A percentile compares a stretch with the other conserved stretches of the same genome.
Evolutionary conservation across 805 yeast genomes (phyloP).

Genomic region (Candida sonorensis): DNA sequence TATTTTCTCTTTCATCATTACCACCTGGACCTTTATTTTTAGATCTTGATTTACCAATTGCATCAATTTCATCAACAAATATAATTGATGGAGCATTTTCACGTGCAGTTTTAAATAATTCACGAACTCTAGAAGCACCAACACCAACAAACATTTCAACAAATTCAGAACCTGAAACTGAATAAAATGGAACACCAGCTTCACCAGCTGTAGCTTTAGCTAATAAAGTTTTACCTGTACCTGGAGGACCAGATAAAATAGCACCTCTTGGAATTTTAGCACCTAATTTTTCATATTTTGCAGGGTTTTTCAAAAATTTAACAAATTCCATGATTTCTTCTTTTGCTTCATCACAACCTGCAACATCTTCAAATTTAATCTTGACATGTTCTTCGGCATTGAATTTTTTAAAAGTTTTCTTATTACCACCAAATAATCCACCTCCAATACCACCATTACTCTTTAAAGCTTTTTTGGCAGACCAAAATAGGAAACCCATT

Average conservation of each 20-base stretch:
- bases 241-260: constrained; percentile 90
- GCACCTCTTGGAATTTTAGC: constrained; percentile 97
- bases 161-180: constrained; percentile 90
- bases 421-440: constrained; percentile 52
- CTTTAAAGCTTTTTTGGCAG: constrained; percentile 47
- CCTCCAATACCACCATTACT: constrained; percentile 54
- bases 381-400: constrained; percentile 80
- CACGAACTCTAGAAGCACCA: constrained; percentile 93
- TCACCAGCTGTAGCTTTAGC: constrained; percentile 98
- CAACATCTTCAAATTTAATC: constrained; percentile 81
- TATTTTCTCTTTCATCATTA: constrained; percentile 90
- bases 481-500: constrained; percentile 71
- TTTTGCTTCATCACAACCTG: constrained; percentile 92
- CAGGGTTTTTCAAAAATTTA: constrained; percentile 77
- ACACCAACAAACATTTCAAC: constrained; percentile 98
- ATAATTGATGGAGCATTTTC: constrained; percentile 86
- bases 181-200: constrained; percentile 88
- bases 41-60: constrained; percentile 81
- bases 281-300: constrained; percentile 78
- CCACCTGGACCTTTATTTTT: constrained; percentile 68
- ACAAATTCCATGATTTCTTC: constrained; percentile 96
- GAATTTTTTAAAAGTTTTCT: constrained; percentile 72
- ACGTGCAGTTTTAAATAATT: constrained; percentile 82
- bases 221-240: constrained; percentile 89
- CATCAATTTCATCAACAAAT: constrained; percentile 93